A percentile compares a stretch with the other conserved stretches of the same genome.
Conservation (phyloP, 176 grass and related monocot species). For the Neostapfia colusana region DNA sequence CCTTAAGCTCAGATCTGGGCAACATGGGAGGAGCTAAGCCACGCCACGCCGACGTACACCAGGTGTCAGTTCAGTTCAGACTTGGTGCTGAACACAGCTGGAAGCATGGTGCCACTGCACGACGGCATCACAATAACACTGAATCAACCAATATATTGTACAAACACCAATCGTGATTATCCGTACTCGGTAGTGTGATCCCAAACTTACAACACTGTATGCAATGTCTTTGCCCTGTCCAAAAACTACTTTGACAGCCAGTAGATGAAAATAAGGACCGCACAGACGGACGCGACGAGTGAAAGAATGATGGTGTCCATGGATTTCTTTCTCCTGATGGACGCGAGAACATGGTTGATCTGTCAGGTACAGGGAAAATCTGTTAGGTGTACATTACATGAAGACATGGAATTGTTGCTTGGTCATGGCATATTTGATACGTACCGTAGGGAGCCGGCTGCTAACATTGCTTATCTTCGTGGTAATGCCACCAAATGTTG, state of each 20-base stretch:
- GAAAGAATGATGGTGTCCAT: conserved; percentile 98
- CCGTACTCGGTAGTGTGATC: conserved; percentile 49
- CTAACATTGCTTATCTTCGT: conserved; percentile 90
- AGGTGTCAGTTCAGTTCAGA: neutral
- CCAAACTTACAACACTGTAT: conserved; percentile 67
- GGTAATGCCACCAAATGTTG: conserved; percentile 84
- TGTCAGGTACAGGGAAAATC: conserved; percentile 29
- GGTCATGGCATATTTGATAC: conserved; percentile 20
- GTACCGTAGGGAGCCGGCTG: conserved; percentile 87
- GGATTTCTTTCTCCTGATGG: conserved; percentile 93
- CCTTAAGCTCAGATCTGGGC: neutral
- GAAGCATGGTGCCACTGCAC: conserved; percentile 18
- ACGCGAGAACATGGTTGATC: conserved; percentile 84
- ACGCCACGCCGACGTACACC: conserved; percentile 23
- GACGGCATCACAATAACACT: conserved; percentile 37
- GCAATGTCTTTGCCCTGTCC: neutral
- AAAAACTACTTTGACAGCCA: conserved; percentile 84
- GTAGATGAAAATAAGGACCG: conserved; percentile 95
- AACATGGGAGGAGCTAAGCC: conserved; percentile 7
- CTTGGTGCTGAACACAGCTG: neutral
- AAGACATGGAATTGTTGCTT: neutral
- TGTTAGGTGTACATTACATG: neutral
- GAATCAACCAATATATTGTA: conserved; percentile 61
- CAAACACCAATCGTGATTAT: conserved; percentile 52
- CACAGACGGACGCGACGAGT: conserved; percentile 76